A percentile compares a stretch with the other conserved stretches of the same genome.
These are phyloP conservation scores for Rhodotorula babjevae DNA, from an alignment of 768 basidiomycete genomes.

Conservation along the genomic window DNA sequence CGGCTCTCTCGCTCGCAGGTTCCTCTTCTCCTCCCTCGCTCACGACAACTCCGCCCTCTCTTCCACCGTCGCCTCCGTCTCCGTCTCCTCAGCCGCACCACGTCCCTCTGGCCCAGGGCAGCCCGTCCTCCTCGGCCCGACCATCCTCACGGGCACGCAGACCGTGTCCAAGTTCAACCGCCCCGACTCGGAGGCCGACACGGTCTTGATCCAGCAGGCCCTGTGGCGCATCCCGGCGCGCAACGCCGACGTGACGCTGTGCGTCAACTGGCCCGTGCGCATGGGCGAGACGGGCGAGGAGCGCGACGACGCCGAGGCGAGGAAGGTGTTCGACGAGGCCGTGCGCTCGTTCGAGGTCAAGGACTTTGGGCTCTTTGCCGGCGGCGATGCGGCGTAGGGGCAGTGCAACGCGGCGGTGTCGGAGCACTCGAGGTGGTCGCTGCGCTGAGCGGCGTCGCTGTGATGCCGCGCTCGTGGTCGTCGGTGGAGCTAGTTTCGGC, in stretches of 20 bases:
- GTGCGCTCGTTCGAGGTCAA: slow-evolving; percentile 61
- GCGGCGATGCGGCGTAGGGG: background rate
- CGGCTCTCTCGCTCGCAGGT: slow-evolving; percentile 54
- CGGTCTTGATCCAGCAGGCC: slow-evolving; percentile 70
- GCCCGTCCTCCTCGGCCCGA: slow-evolving; percentile 44
- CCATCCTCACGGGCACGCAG: slow-evolving; percentile 67
- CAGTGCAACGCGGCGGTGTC: background rate
- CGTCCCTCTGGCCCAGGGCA: slow-evolving; percentile 53
- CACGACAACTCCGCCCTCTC: slow-evolving; percentile 76
- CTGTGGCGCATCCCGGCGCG: slow-evolving; percentile 71
- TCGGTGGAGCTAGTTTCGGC: too few species aligned
- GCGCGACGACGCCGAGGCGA: slow-evolving; percentile 48
- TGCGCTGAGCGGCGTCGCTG: too few species aligned
- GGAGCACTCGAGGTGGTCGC: too few species aligned
- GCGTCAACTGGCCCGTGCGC: slow-evolving; percentile 69
- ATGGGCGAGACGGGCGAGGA: slow-evolving; percentile 46
- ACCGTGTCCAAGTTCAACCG: slow-evolving; percentile 71
- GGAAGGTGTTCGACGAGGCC: slow-evolving; percentile 56
- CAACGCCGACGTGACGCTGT: slow-evolving; percentile 73
- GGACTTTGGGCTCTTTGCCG: slow-evolving; percentile 65
- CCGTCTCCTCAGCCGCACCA: slow-evolving; percentile 48
- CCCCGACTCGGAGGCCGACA: slow-evolving; percentile 53
- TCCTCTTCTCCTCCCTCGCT: slow-evolving; percentile 83
- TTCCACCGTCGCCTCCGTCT: slow-evolving; percentile 52
- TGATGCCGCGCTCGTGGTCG: too few species aligned